These are phyloP conservation scores for Viola pubescens DNA, from an alignment of 441 rosid species.

Conservation along the genomic window DNA sequence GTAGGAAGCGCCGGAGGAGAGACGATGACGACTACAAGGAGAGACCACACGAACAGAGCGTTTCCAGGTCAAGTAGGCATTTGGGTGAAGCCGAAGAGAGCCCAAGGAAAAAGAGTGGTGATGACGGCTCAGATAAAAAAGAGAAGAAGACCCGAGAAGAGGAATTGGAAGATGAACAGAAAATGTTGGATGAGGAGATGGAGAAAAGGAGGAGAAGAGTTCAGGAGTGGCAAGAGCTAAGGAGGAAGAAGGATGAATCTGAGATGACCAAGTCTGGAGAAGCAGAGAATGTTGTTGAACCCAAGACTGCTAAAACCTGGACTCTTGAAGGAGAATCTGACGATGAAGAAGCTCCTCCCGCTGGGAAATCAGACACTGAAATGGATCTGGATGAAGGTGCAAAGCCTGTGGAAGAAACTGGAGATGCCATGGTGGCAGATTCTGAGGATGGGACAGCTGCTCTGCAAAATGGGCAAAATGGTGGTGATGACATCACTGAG, in stretches of 20 bases:
- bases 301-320: slow-evolving; percentile 73
- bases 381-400: slow-evolving; percentile 50
- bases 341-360: slow-evolving; percentile 62
- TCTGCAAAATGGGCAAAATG: slow-evolving; percentile 35
- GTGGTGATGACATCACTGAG: slow-evolving; percentile 29
- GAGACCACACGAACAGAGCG: slow-evolving; percentile 42
- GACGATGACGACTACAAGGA: slow-evolving; percentile 42
- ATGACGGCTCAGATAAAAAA: slow-evolving; percentile 42
- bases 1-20: slow-evolving; percentile 39
- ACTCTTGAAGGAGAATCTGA: slow-evolving; percentile 84
- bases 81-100: slow-evolving; percentile 44
- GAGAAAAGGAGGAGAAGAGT: slow-evolving; percentile 95
- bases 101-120: slow-evolving; percentile 35
- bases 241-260: slow-evolving; percentile 75
- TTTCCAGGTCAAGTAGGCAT: slow-evolving; percentile 44
- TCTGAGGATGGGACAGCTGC: slow-evolving; percentile 28
- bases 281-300: slow-evolving; percentile 32
- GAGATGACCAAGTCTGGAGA: slow-evolving; percentile 52
- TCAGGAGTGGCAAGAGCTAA: slow-evolving; percentile 94
- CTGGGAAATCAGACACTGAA: slow-evolving; percentile 33
- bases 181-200: slow-evolving; percentile 69
- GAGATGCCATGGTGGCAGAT: slow-evolving; percentile 44
- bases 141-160: slow-evolving; percentile 53
- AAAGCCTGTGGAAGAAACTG: slow-evolving; percentile 35
- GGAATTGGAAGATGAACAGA: slow-evolving; percentile 67